Evolutionary conservation across 805 yeast species (phyloP).

Genomic region (Kuraishia ogatae): DNA sequence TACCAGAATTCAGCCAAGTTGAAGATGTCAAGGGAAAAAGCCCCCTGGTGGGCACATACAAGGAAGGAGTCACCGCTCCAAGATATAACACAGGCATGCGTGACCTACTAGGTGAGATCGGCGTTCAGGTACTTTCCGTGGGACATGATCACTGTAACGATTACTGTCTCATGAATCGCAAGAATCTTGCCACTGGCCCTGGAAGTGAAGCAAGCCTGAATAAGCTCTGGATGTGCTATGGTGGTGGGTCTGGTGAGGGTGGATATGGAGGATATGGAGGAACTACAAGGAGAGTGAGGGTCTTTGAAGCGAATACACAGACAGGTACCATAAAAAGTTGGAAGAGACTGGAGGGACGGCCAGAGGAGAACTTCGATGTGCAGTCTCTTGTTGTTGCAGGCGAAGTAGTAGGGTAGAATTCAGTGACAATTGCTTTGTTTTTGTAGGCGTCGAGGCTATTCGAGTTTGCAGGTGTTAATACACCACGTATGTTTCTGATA

Average conservation of each 20-base stretch:
- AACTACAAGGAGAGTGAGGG: conserved; percentile 68
- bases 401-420: not conserved
- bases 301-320: conserved; percentile 55
- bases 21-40: conserved; percentile 13
- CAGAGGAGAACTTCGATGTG: conserved; percentile 36
- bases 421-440: not conserved
- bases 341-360: conserved; percentile 62
- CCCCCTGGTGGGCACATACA: conserved; percentile 48
- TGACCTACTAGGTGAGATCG: conserved; percentile 46
- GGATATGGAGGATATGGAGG: conserved; percentile 95
- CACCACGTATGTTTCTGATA: too few species aligned
- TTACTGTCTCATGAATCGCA: conserved; percentile 59
- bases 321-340: conserved; percentile 47
- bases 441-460: not conserved
- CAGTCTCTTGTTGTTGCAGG: conserved; percentile 33
- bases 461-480: too few species aligned
- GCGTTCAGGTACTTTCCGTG: conserved; percentile 67
- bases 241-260: conserved; percentile 92
- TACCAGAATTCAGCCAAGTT: conserved; percentile 68
- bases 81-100: conserved; percentile 60
- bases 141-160: conserved; percentile 98
- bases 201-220: conserved; percentile 8
- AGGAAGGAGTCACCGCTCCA: conserved; percentile 80
- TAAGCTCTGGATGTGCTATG: conserved; percentile 76
- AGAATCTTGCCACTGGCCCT: conserved; percentile 17